These are phyloP conservation scores for Candida smagusa DNA, from an alignment of 1,139 yeast genomes.

Conservation along the genomic window DNA sequence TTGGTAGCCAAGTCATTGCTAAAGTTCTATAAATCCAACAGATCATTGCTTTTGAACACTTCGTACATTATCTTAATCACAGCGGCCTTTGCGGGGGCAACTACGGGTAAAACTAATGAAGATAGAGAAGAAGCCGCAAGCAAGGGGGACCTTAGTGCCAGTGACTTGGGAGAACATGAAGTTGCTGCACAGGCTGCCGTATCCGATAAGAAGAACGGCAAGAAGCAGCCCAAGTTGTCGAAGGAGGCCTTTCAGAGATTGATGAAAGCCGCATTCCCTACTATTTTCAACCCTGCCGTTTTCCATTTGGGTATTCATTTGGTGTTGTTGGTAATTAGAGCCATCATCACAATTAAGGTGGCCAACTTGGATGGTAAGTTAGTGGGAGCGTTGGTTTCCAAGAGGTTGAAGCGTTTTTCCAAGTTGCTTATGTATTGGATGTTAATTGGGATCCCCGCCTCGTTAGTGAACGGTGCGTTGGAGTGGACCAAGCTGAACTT, in stretches of 20 bases:
- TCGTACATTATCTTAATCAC: slow-evolving; percentile 47
- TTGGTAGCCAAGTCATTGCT: slow-evolving; percentile 22
- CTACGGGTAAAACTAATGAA: slow-evolving; percentile 18
- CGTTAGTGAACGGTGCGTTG: slow-evolving; percentile 72
- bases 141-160: slow-evolving; percentile 7
- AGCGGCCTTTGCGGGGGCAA: slow-evolving; percentile 46
- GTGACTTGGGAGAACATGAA: slow-evolving; percentile 8
- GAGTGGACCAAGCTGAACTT: slow-evolving; percentile 69
- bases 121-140: slow-evolving; percentile 5
- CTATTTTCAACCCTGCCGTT: slow-evolving; percentile 29
- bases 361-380: slow-evolving; percentile 85
- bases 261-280: slow-evolving; percentile 40
- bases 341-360: slow-evolving; percentile 73
- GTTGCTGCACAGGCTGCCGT: slow-evolving; percentile 6
- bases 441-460: slow-evolving; percentile 82
- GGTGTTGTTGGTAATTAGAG: slow-evolving; percentile 60
- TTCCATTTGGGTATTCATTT: slow-evolving; percentile 55
- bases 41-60: slow-evolving; percentile 47
- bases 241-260: slow-evolving; percentile 32
- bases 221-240: slow-evolving; percentile 29
- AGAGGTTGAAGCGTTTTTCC: slow-evolving; percentile 62
- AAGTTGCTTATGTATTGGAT: slow-evolving; percentile 74
- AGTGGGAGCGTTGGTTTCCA: slow-evolving; percentile 79
- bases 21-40: slow-evolving; percentile 41
- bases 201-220: slow-evolving; percentile 5